Conservation (phyloP, 1,139 yeast genomes). For the Kurtzmaniella natalensis region DNA sequence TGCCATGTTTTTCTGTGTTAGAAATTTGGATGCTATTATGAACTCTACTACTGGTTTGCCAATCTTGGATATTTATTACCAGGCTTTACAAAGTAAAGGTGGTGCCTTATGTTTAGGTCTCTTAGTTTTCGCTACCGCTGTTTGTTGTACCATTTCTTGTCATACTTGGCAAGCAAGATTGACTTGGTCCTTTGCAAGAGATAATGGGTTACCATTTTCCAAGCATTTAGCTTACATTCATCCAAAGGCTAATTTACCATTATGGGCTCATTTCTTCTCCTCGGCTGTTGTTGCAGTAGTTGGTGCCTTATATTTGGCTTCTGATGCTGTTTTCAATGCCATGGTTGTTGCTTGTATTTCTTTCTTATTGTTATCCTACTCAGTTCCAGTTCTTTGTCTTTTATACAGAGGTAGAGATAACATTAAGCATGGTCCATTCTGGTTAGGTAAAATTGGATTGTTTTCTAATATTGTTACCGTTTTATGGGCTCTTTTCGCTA, state of each 20-base stretch:
- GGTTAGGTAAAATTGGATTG: slow-evolving; percentile 24
- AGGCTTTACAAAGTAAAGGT: slow-evolving; percentile 13
- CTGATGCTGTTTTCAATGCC: slow-evolving; percentile 24
- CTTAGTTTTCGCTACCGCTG: slow-evolving; percentile 8
- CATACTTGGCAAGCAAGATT: slow-evolving; percentile 21
- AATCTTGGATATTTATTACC: slow-evolving; percentile 15
- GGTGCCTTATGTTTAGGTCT: slow-evolving; percentile 9
- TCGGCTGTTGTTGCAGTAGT: slow-evolving; percentile 22
- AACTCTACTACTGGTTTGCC: slow-evolving; percentile 13
- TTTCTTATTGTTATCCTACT: slow-evolving; percentile 17
- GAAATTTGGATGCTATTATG: slow-evolving; percentile 11
- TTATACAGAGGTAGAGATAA: slow-evolving; percentile 13
- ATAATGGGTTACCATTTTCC: slow-evolving; percentile 25
- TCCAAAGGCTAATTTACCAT: slow-evolving; percentile 18
- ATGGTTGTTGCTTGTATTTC: slow-evolving; percentile 23
- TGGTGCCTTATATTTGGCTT: slow-evolving; percentile 20
- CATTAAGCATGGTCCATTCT: slow-evolving; percentile 18
- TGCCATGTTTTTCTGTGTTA: slow-evolving; percentile 12
- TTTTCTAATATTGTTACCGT: slow-evolving; percentile 23
- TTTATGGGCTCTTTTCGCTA: slow-evolving; percentile 24
- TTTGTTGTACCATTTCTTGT: slow-evolving; percentile 18
- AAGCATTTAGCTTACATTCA: slow-evolving; percentile 18
- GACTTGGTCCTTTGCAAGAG: slow-evolving; percentile 26
- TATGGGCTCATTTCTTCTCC: slow-evolving; percentile 18
- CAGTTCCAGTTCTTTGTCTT: slow-evolving; percentile 24